phyloP scores from a whole-genome alignment of 305 asterid species.

The Galium porrigens region DNA sequence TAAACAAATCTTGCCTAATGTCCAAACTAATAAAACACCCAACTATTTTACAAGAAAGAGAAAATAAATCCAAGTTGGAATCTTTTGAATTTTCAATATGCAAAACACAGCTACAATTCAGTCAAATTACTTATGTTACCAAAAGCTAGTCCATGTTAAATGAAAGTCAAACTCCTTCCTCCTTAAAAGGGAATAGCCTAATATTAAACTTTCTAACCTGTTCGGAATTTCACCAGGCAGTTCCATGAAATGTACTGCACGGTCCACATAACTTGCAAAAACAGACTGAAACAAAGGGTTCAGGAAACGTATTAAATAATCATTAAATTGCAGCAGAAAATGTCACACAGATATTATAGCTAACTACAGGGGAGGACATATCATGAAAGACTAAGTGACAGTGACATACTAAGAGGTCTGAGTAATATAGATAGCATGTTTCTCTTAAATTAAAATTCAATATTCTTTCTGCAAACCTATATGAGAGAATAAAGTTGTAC shows the following conservation, averaged over 20 bases:
- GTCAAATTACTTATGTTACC: neutral
- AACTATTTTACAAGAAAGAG: neutral
- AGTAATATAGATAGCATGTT: neutral
- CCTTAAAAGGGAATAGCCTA: neutral
- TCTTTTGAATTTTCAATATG: neutral
- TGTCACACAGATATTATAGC: neutral
- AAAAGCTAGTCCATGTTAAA: neutral
- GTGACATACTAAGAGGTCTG: neutral
- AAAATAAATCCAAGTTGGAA: neutral
- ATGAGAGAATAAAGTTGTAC: neutral
- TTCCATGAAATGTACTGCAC: constrained; percentile 92
- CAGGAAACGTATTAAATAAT: neutral
- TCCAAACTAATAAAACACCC: neutral
- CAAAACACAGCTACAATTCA: neutral
- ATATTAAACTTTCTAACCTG: constrained; percentile 41
- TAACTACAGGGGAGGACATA: neutral
- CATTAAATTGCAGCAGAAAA: neutral
- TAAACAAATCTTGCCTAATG: neutral
- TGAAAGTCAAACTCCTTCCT: neutral
- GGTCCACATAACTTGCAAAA: constrained; percentile 75
- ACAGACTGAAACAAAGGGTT: constrained; percentile 44
- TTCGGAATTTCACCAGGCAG: constrained; percentile 93
- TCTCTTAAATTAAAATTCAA: neutral
- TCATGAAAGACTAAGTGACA: neutral
- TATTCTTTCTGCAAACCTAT: neutral